A percentile compares a stretch with the other conserved stretches of the same genome.
Evolutionary conservation across 2,329 filamentous ascomycete genomes (phyloP).

Genomic region (Podosphaera leucotricha): DNA sequence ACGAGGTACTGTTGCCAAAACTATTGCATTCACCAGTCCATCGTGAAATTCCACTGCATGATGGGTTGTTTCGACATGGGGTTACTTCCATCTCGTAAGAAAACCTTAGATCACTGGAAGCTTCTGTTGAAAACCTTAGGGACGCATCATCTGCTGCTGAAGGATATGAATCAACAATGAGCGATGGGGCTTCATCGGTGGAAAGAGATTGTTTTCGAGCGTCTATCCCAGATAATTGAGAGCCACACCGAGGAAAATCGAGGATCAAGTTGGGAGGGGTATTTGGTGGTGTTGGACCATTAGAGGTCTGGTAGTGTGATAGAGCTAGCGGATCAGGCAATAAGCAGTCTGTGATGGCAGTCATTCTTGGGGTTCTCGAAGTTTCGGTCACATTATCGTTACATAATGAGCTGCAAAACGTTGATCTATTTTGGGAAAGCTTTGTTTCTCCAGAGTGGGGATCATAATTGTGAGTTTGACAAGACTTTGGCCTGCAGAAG

Average conservation of each 20-base stretch:
- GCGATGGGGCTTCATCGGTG: constrained; percentile 14
- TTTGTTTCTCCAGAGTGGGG: not conserved
- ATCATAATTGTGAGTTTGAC: not conserved
- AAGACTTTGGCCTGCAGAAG: constrained; percentile 2
- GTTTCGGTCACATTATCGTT: not conserved
- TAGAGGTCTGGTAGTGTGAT: constrained; percentile 15
- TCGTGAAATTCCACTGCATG: constrained; percentile 29
- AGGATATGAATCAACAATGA: constrained; percentile 8
- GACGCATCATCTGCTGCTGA: constrained; percentile 6
- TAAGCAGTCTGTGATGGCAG: not conserved
- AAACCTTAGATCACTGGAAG: constrained; percentile 8
- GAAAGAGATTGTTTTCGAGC: constrained; percentile 15
- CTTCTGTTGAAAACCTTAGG: constrained; percentile 2
- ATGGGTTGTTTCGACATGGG: constrained; percentile 31
- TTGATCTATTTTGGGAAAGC: not conserved
- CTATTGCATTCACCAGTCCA: constrained; percentile 28
- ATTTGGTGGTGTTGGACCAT: constrained; percentile 34
- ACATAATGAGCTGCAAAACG: not conserved
- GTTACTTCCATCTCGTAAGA: constrained; percentile 25
- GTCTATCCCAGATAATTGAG: constrained; percentile 26
- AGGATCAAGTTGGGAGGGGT: constrained; percentile 27
- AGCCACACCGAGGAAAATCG: constrained; percentile 29
- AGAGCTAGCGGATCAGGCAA: not conserved
- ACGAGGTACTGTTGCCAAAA: constrained; percentile 35
- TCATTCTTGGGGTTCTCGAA: not conserved